Base-by-base conservation (phyloP, 2,329 filamentous ascomycete species). In the Fusarium buharicum region DNA sequence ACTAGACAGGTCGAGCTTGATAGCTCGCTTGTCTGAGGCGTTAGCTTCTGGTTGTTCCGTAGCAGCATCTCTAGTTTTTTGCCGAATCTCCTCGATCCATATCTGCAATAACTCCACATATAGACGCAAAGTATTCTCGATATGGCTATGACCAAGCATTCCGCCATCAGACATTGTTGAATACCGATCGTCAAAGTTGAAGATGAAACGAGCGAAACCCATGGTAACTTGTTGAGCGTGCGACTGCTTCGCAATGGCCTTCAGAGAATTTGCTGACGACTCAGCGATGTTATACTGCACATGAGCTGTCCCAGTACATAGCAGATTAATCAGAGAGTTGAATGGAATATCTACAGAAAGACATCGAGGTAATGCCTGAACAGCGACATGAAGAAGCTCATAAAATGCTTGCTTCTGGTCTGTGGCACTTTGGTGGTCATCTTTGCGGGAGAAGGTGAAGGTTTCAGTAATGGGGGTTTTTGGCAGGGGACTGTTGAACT, bases 91-190 rank as follows among this genome's bases (percentile, higher is more conserved):
- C 61, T 97, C 93, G 47, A 97, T 96, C 96, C 96, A 99, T 34
- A 99, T 97, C 62, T 93, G 89, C 12, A 99, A 82, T 6, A 99
- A 79, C 75, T 99, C 93, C 24, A 98, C 92, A 70, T 99, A 99
- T 11, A 99, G 82, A 62, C 90, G 89, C 17, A 99, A 77, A 0
- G 95, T 99, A 66, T 89, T 97, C 74, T 99, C 95, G 54, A 99
- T 97, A 71, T 99, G 95, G 5, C 90, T 91, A 30, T 92, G 89
- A 0, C 94, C 95, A 20, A 99, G 86, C 89, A 99, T 95, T 3
- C 95, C 95, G 28, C 96, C 95, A 71, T 99, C 95, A 10, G 93
- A 97, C 88, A 98, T 97, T 28, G 95, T 98, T 1, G 94, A 92
- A 75, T 99, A 99, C 20, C 93, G 88, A 66, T 96, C 93, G 74